Conservation (phyloP, 2,329 filamentous ascomycete species). For the Didymella exigua region DNA sequence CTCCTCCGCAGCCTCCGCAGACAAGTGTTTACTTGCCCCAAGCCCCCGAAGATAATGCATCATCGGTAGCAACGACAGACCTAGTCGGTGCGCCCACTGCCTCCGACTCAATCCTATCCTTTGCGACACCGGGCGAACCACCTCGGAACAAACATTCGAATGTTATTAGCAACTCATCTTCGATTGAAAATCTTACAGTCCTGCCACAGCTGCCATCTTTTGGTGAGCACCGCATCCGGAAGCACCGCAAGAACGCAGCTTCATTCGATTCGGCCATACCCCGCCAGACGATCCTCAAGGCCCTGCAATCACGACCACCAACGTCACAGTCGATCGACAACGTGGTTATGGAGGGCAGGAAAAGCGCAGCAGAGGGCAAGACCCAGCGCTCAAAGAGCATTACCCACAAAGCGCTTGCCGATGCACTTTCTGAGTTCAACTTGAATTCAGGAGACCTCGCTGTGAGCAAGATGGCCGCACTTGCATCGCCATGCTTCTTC, state of each 20-base stretch:
- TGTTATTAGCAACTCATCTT: slow-evolving; percentile 39
- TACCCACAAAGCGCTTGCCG: slow-evolving; percentile 64
- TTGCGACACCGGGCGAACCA: slow-evolving; percentile 35
- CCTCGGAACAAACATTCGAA: slow-evolving; percentile 26
- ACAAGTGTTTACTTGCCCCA: slow-evolving; percentile 31
- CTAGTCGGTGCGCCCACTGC: slow-evolving; percentile 36
- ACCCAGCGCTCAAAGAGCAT: slow-evolving; percentile 37
- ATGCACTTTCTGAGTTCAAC: slow-evolving; percentile 61
- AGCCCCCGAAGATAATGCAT: slow-evolving; percentile 35
- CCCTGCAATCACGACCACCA: slow-evolving; percentile 67
- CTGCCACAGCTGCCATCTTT: slow-evolving; percentile 45
- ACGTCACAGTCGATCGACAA: slow-evolving; percentile 66
- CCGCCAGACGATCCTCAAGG: slow-evolving; percentile 82
- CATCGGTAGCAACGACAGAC: slow-evolving; percentile 35
- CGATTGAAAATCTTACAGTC: slow-evolving; percentile 44
- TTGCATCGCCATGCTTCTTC: slow-evolving; percentile 96
- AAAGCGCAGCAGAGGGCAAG: slow-evolving; percentile 42
- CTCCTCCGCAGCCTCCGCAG: slow-evolving; percentile 31
- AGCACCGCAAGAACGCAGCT: slow-evolving; percentile 49
- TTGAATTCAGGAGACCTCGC: slow-evolving; percentile 51
- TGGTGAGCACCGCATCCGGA: slow-evolving; percentile 44
- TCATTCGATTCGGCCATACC: slow-evolving; percentile 70
- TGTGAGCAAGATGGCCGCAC: slow-evolving; percentile 62
- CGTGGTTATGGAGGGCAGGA: slow-evolving; percentile 58
- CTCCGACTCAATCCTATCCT: slow-evolving; percentile 23